Evolutionary conservation across 352 stramenopile species (phyloP).

Genomic region (Phytophthora citrophthora): DNA sequence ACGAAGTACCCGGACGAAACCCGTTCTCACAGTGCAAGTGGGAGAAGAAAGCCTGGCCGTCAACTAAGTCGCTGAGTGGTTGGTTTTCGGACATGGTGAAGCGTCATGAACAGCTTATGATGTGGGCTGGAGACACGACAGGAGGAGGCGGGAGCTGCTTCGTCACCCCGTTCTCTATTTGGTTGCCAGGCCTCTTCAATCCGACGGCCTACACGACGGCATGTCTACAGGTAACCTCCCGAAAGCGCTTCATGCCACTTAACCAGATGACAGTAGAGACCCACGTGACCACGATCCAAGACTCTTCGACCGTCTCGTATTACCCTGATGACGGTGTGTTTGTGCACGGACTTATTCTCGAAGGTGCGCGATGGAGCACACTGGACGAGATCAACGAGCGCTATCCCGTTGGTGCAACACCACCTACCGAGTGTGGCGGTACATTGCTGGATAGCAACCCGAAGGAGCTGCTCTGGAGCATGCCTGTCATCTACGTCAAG

Average conservation of each 20-base stretch:
- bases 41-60: slow-evolving; percentile 96
- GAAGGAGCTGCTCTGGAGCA: slow-evolving; percentile 94
- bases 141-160: slow-evolving; percentile 54
- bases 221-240: slow-evolving; percentile 95
- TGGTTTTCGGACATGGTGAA: slow-evolving; percentile 95
- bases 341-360: slow-evolving; percentile 95
- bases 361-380: slow-evolving; percentile 94
- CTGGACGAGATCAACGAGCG: slow-evolving; percentile 91
- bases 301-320: slow-evolving; percentile 77
- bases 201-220: slow-evolving; percentile 96
- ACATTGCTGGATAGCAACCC: slow-evolving; percentile 94
- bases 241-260: slow-evolving; percentile 91
- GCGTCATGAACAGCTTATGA: slow-evolving; percentile 89
- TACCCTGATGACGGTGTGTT: slow-evolving; percentile 94
- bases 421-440: slow-evolving; percentile 86
- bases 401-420: slow-evolving; percentile 84
- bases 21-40: slow-evolving; percentile 96
- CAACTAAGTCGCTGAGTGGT: slow-evolving; percentile 91
- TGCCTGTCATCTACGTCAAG: slow-evolving; percentile 97
- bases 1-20: slow-evolving; percentile 95
- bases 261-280: slow-evolving; percentile 97
- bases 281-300: slow-evolving; percentile 94
- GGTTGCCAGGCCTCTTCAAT: slow-evolving; percentile 96
- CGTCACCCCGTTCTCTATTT: slow-evolving; percentile 93
- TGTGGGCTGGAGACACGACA: slow-evolving; percentile 81